Conservation (phyloP, 495 filamentous ascomycete species). For the Aspergillus cristatus region DNA sequence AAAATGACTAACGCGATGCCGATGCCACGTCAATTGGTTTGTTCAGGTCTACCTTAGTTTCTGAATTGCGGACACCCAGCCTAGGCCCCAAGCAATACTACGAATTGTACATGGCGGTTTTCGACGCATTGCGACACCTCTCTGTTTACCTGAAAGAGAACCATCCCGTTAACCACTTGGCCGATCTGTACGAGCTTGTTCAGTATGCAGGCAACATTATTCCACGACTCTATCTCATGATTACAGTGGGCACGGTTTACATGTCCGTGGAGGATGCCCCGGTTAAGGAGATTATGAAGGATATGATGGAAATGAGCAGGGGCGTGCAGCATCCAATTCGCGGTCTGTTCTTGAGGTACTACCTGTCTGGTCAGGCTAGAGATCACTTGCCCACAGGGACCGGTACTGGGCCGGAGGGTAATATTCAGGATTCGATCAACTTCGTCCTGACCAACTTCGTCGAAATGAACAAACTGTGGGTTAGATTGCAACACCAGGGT, state of each 20-base stretch:
- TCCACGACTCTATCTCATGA: slow-evolving; percentile 94
- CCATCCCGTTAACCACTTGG: slow-evolving; percentile 94
- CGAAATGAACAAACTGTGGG: slow-evolving; percentile 99
- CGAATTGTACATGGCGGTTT: slow-evolving; percentile 98
- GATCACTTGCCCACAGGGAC: slow-evolving; percentile 75
- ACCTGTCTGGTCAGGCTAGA: slow-evolving; percentile 85
- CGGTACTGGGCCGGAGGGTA: slow-evolving; percentile 87
- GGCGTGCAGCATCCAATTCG: slow-evolving; percentile 95
- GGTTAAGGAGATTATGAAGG: slow-evolving; percentile 99
- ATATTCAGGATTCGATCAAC: slow-evolving; percentile 92
- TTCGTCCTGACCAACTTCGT: slow-evolving; percentile 98
- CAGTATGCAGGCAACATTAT: slow-evolving; percentile 99
- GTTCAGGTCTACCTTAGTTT: slow-evolving; percentile 86
- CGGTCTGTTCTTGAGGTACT: slow-evolving; percentile 91
- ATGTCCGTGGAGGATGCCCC: slow-evolving; percentile 98
- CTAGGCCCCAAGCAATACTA: slow-evolving; percentile 98
- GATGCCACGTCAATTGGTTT: slow-evolving; percentile 5
- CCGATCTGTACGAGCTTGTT: slow-evolving; percentile 96
- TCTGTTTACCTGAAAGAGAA: slow-evolving; percentile 94
- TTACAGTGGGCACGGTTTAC: slow-evolving; percentile 96
- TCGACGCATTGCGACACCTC: slow-evolving; percentile 94
- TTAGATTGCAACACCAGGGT: slow-evolving; percentile 92
- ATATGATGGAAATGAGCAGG: slow-evolving; percentile 99
- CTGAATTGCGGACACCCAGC: slow-evolving; percentile 90
- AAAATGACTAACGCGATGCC: not conserved